These are phyloP conservation scores for Fraxinus floribunda DNA, from an alignment of 305 asterid genomes.

Conservation along the genomic window DNA sequence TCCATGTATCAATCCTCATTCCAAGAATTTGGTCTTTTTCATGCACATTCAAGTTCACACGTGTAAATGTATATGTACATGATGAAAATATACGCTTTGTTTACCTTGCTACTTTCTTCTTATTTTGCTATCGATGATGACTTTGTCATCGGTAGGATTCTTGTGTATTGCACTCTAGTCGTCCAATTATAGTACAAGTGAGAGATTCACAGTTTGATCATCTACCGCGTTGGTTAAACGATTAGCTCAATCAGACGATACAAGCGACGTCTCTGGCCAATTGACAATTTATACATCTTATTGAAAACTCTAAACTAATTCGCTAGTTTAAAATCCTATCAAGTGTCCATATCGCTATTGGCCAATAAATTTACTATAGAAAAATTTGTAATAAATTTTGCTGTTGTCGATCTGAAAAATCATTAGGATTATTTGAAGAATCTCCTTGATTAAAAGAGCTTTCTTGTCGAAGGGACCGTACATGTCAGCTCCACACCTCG, in stretches of 20 bases:
- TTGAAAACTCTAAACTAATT: not conserved
- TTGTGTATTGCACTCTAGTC: not conserved
- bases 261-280: not conserved
- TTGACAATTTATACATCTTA: not conserved
- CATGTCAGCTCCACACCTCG: not conserved
- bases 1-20: slow-evolving; percentile 37
- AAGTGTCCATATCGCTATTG: not conserved
- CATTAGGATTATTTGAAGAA: not conserved
- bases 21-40: slow-evolving; percentile 25
- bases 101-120: too few species aligned
- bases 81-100: not conserved
- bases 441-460: not conserved
- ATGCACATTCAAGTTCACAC: slow-evolving; percentile 3
- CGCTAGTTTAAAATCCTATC: not conserved
- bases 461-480: not conserved
- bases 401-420: not conserved
- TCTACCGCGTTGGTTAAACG: not conserved
- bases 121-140: too few species aligned
- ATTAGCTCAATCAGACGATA: not conserved
- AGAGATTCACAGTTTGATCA: not conserved
- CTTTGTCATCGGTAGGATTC: not conserved
- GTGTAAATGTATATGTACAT: not conserved
- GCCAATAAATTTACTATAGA: not conserved
- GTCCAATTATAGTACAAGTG: not conserved
- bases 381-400: not conserved